Evolutionary conservation across 257 asterid species (phyloP).

Genomic region (Solanum piurae): DNA sequence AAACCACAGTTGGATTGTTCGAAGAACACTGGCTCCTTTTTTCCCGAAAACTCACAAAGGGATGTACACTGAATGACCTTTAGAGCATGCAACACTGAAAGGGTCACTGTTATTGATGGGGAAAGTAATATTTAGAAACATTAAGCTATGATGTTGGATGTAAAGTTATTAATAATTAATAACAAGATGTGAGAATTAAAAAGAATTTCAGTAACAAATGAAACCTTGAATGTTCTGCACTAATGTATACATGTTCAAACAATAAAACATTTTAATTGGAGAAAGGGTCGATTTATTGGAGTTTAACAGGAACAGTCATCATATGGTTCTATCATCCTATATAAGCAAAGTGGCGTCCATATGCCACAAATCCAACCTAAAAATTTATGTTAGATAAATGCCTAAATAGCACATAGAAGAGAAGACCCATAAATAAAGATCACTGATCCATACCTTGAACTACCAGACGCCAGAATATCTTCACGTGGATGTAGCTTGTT

Average conservation of each 20-base stretch:
- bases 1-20: not conserved
- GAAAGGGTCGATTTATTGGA: not conserved
- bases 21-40: not conserved
- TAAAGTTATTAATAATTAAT: not conserved
- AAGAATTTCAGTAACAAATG: not conserved
- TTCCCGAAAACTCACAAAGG: not conserved
- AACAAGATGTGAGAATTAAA: not conserved
- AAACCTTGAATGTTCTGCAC: not conserved
- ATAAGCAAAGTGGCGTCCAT: not conserved
- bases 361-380: not conserved
- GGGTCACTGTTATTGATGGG: not conserved
- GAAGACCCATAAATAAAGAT: not conserved
- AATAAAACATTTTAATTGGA: not conserved
- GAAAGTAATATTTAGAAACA: not conserved
- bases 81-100: not conserved
- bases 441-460: conserved; percentile 62
- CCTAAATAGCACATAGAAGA: not conserved
- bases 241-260: not conserved
- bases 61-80: not conserved
- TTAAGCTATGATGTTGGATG: not conserved
- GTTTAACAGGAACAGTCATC: not conserved
- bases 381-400: not conserved
- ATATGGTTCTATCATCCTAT: not conserved
- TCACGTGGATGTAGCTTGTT: conserved; percentile 91
- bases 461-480: conserved; percentile 90